A percentile compares a stretch with the other conserved stretches of the same genome.
phyloP scores from a whole-genome alignment of 768 basidiomycete genomes.

The Zangia roseola region DNA sequence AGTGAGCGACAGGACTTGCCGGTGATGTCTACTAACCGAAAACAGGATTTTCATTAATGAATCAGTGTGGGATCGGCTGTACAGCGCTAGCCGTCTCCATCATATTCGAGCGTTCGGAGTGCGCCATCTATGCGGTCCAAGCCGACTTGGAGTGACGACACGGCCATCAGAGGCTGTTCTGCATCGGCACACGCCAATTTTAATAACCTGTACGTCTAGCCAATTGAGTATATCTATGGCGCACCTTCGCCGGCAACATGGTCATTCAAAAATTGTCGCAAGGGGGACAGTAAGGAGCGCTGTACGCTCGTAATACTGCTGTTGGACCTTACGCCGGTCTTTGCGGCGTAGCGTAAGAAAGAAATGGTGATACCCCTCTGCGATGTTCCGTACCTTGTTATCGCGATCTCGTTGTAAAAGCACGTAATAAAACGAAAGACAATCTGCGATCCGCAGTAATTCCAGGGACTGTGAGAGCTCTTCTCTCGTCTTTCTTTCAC shows the following conservation, averaged over 20 bases:
- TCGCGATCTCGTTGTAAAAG: conserved; percentile 54
- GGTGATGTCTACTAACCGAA: background rate
- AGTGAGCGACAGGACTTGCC: background rate
- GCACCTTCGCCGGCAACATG: conserved; percentile 35
- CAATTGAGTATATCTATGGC: conserved; percentile 1
- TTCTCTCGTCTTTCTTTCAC: conserved; percentile 33
- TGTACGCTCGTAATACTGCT: conserved; percentile 47
- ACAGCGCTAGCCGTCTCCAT: background rate
- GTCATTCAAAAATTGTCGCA: conserved; percentile 37
- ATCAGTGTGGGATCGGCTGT: background rate
- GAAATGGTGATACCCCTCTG: no score
- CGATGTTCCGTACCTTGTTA: conserved; percentile 46
- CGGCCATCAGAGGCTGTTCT: conserved; percentile 29
- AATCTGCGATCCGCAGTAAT: conserved; percentile 60
- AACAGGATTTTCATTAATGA: conserved; percentile 14
- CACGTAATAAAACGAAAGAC: conserved; percentile 66
- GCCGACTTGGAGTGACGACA: conserved; percentile 44
- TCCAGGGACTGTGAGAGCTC: conserved; percentile 58
- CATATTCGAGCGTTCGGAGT: conserved; percentile 23
- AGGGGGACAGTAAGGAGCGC: conserved; percentile 42
- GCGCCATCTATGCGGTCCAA: conserved; percentile 49
- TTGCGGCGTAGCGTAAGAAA: conserved; percentile 1
- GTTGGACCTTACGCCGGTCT: conserved; percentile 54
- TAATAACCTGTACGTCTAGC: background rate
- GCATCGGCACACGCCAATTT: conserved; percentile 1